A percentile compares a stretch with the other conserved stretches of the same genome.
These are phyloP conservation scores for Pythium brachiatum DNA, from an alignment of 352 stramenopile species.

Conservation along the genomic window DNA sequence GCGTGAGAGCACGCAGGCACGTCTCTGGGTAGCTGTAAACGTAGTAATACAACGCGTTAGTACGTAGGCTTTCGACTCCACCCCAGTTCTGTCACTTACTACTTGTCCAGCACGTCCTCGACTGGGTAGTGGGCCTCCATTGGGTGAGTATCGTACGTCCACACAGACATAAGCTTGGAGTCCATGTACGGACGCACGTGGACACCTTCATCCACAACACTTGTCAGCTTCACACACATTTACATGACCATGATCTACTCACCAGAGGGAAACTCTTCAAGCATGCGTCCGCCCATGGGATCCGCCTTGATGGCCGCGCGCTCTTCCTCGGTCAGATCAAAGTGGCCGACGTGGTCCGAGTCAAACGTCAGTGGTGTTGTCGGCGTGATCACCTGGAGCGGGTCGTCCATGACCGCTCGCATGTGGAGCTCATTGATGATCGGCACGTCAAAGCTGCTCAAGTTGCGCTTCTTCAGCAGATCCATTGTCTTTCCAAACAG, in stretches of 20 bases:
- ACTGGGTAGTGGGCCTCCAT: slow-evolving; percentile 62
- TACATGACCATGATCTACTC: slow-evolving; percentile 10
- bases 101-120: slow-evolving; percentile 54
- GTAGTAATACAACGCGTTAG: too few species aligned
- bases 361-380: slow-evolving; percentile 73
- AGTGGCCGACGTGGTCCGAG: slow-evolving; percentile 60
- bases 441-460: slow-evolving; percentile 53
- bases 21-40: slow-evolving; percentile 67
- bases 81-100: slow-evolving; percentile 22
- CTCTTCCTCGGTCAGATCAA: slow-evolving; percentile 61
- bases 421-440: slow-evolving; percentile 79
- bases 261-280: slow-evolving; percentile 56
- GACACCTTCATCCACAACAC: slow-evolving; percentile 32
- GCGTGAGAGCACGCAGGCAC: slow-evolving; percentile 53
- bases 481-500: slow-evolving; percentile 64
- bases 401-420: slow-evolving; percentile 65
- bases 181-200: slow-evolving; percentile 65
- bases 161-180: slow-evolving; percentile 70
- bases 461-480: slow-evolving; percentile 48
- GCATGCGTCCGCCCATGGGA: slow-evolving; percentile 39
- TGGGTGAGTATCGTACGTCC: slow-evolving; percentile 72
- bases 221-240: slow-evolving; percentile 20
- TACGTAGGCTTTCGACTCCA: too few species aligned
- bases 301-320: slow-evolving; percentile 36
- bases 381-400: slow-evolving; percentile 42